Evolutionary conservation across 371 early-diverging fungal genomes (phyloP), one percentile per base, ranked within the genome.

Genomic region (Mortierella sp.): DNA sequence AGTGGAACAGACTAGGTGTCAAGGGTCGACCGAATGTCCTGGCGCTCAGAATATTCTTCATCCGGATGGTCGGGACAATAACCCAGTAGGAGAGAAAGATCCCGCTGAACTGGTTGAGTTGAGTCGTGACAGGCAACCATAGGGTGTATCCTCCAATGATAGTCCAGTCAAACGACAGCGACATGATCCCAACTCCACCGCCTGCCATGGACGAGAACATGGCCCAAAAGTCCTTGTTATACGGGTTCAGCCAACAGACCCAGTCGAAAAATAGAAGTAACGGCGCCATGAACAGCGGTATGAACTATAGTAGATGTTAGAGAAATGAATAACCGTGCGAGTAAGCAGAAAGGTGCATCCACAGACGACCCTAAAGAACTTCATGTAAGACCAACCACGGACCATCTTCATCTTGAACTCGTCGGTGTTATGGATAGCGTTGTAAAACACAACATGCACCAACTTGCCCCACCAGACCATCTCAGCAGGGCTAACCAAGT

Each of bases 381-480:
- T 76, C 75, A 83, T 74, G 60, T 74, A 63, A 16, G 78, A 65
- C 72, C 56, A 76, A 51, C 83, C 84, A 48, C 32, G 84, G 95
- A 96, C 86, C 68, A 81, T 63, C 3, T 49, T 58, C 41, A 6
- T 44, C 70, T 73, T 72, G 70, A 93, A 91, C 55, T 76, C 72
- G 63, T 88, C 81, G 8, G 78, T 76, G 77, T 90, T 91, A 82
- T 96, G 96, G 29, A 96, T 90, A 0, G 96, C 90, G 32, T 89
- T 89, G 77, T 95, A 91, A 63, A 97, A 84, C 0, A 97, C 93
- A 16, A 96, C 92, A 35, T 89, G 90, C 35, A 96, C 92, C 21
- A 98, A 88, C 38, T 89, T 91, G 4, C 90, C 80, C n/a, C 97
- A 97, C 97, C 97, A 98, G 35, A 96, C 89, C 97, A 97, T 96